phyloP scores from a whole-genome alignment of 2,329 filamentous ascomycete genomes.

The Neonectria faginata region DNA sequence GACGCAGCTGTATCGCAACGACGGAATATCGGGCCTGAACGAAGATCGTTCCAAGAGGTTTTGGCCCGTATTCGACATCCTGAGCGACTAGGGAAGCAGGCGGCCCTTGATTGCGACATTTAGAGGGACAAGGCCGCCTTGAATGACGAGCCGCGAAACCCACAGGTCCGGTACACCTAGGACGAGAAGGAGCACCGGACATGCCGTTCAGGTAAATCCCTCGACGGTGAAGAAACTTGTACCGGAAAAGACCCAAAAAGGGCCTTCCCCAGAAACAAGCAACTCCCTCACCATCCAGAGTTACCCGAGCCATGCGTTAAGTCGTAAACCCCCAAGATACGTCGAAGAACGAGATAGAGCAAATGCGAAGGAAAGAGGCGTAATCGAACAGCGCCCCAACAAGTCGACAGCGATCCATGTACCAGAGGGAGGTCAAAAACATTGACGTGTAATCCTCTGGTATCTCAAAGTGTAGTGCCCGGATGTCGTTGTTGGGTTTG shows the following conservation, averaged over 20 bases:
- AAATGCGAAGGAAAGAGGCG: conserved; percentile 50
- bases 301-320: conserved; percentile 56
- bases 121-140: conserved; percentile 26
- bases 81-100: conserved; percentile 33
- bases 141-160: conserved; percentile 33
- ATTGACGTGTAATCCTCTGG: conserved; percentile 26
- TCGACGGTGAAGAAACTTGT: conserved; percentile 32
- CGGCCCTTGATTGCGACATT: conserved; percentile 28
- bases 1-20: conserved; percentile 55
- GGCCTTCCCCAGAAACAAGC: conserved; percentile 29
- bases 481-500: conserved; percentile 45
- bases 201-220: conserved; percentile 53
- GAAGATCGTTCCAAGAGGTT: conserved; percentile 9
- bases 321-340: conserved; percentile 50
- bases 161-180: conserved; percentile 44
- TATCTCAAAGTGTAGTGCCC: conserved; percentile 39
- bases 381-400: conserved; percentile 43
- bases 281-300: conserved; percentile 37
- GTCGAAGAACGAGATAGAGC: conserved; percentile 59
- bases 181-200: conserved; percentile 50
- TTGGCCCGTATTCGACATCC: conserved; percentile 30
- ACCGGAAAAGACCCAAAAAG: conserved; percentile 21
- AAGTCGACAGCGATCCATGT: conserved; percentile 44
- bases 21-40: conserved; percentile 41
- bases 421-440: conserved; percentile 36